These are phyloP conservation scores for Fusarium duplospermum DNA, from an alignment of 2,329 filamentous ascomycete genomes.

Conservation along the genomic window DNA sequence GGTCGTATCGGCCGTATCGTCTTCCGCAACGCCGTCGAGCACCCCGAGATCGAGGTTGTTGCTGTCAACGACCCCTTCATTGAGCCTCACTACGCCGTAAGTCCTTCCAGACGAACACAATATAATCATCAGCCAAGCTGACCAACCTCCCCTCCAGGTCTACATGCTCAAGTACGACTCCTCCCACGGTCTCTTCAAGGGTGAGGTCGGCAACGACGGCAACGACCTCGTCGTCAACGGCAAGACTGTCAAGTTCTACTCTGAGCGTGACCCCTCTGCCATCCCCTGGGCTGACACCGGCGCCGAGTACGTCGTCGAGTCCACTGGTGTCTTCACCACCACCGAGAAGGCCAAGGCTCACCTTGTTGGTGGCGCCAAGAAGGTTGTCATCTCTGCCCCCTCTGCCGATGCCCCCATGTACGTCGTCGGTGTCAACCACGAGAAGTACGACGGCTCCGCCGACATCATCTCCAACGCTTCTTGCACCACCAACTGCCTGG, in stretches of 20 bases:
- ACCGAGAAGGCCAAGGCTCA: constrained; percentile 94
- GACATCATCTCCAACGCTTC: constrained; percentile 98
- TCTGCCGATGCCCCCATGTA: constrained; percentile 99
- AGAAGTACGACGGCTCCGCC: constrained; percentile 89
- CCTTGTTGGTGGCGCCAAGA: constrained; percentile 97
- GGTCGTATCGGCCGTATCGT: constrained; percentile 99
- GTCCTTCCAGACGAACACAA: constrained; percentile 54
- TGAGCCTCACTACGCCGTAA: constrained; percentile 95
- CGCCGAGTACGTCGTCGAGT: constrained; percentile 96
- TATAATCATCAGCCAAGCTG: constrained; percentile 18
- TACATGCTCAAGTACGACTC: constrained; percentile 99
- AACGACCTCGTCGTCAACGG: constrained; percentile 88
- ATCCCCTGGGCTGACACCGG: constrained; percentile 92
- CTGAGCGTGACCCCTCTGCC: constrained; percentile 86
- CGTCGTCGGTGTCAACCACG: constrained; percentile 99
- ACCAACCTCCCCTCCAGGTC: constrained; percentile 66
- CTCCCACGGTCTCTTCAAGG: constrained; percentile 97
- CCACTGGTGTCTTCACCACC: constrained; percentile 99
- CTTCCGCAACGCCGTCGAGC: constrained; percentile 97
- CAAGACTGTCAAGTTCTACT: constrained; percentile 96
- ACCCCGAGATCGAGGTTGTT: constrained; percentile 89
- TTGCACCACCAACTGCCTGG: constrained; percentile 99
- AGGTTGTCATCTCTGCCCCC: constrained; percentile 93
- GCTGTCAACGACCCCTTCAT: constrained; percentile 99
- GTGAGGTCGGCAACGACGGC: constrained; percentile 78